Conservation (phyloP, 345 rosid species). For the Anacardium occidentale region DNA sequence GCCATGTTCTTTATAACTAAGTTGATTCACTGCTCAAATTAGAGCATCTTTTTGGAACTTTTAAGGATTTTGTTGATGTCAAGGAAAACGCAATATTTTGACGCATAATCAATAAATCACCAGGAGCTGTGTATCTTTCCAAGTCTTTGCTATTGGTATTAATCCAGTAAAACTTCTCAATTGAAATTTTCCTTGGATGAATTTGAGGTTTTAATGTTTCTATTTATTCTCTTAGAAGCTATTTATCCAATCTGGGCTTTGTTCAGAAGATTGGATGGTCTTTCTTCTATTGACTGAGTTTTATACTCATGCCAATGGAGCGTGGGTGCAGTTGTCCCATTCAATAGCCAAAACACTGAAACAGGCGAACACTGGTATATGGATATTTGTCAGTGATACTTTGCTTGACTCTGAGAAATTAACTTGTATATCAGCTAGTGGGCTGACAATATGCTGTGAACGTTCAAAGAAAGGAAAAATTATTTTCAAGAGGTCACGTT, state of each 20-base stretch:
- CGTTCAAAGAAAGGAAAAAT: not conserved
- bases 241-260: not conserved
- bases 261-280: not conserved
- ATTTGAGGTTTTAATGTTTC: slow-evolving; percentile 1
- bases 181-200: not conserved
- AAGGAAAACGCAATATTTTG: not conserved
- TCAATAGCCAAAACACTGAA: not conserved
- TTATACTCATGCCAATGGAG: not conserved
- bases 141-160: not conserved
- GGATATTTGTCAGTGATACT: not conserved
- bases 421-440: not conserved
- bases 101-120: not conserved
- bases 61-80: slow-evolving; percentile 9
- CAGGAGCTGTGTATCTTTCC: not conserved
- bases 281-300: not conserved
- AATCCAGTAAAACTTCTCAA: not conserved
- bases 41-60: slow-evolving; percentile 1
- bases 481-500: not conserved
- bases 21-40: not conserved
- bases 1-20: not conserved
- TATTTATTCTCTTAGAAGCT: not conserved
- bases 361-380: not conserved
- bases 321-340: not conserved
- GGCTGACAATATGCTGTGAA: not conserved
- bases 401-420: too few species aligned